Evolutionary conservation across 2,329 filamentous ascomycete genomes (phyloP).

Genomic region (Fusarium sacchari): DNA sequence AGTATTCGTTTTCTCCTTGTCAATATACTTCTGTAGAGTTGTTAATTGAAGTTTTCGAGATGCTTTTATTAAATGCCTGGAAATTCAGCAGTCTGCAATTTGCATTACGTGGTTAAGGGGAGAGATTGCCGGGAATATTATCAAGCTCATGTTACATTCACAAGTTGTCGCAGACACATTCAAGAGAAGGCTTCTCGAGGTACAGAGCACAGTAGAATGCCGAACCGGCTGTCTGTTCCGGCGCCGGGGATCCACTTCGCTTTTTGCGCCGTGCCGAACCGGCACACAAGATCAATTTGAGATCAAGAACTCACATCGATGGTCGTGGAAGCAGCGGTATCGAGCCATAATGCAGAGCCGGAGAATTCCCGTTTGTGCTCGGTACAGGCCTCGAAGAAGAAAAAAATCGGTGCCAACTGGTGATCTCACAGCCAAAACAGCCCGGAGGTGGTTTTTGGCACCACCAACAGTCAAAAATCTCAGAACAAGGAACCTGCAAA

Average conservation of each 20-base stretch:
- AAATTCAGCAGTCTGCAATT: background rate
- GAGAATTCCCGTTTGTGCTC: rapidly evolving
- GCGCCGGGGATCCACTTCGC: background rate
- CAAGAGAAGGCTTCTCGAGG: background rate
- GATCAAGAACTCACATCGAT: background rate
- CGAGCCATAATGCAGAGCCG: rapidly evolving
- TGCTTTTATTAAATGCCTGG: rapidly evolving
- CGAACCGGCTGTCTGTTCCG: background rate
- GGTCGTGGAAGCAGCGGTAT: rapidly evolving
- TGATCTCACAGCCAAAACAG: background rate
- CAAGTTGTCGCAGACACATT: background rate
- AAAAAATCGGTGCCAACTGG: rapidly evolving
- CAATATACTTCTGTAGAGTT: rapidly evolving
- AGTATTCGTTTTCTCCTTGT: rapidly evolving
- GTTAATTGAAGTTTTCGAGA: rapidly evolving
- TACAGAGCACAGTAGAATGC: background rate
- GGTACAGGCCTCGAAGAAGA: background rate
- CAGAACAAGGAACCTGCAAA: background rate
- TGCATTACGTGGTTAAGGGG: rapidly evolving
- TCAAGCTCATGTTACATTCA: background rate
- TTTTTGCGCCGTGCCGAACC: background rate
- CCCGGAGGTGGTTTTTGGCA: background rate
- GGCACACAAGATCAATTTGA: background rate
- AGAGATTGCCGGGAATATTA: rapidly evolving
- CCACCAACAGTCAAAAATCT: background rate